A percentile compares a stretch with the other conserved stretches of the same genome.
Evolutionary conservation across 306 rosid genomes (phyloP).

Genomic region (Argentina anserina): DNA sequence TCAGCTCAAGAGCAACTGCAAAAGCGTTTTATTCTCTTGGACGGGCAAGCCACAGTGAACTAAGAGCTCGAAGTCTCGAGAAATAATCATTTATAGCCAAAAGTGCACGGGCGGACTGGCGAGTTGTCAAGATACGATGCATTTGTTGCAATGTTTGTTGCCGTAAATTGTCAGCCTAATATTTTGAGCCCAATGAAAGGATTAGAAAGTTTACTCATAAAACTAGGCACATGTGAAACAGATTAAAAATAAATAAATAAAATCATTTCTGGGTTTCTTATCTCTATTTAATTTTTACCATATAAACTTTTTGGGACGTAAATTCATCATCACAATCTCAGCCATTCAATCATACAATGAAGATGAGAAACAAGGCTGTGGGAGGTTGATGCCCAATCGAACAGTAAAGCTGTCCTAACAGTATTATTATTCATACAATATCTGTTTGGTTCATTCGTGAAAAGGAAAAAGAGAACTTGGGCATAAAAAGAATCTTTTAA

Average conservation of each 20-base stretch:
- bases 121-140: conserved; percentile 91
- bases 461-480: background rate
- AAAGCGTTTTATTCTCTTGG: conserved; percentile 60
- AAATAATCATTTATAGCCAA: conserved; percentile 87
- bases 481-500: background rate
- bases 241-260: background rate
- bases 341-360: background rate
- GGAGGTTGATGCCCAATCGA: background rate
- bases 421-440: background rate
- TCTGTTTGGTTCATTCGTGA: background rate
- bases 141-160: conserved; percentile 95
- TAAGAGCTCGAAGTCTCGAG: conserved; percentile 86
- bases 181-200: conserved; percentile 6
- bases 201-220: background rate
- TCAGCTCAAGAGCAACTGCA: conserved; percentile 7
- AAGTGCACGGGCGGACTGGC: conserved; percentile 95
- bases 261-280: background rate
- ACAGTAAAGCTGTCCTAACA: background rate
- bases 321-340: background rate
- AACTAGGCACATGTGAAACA: background rate
- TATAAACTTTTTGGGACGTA: background rate
- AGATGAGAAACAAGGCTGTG: background rate
- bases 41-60: conserved; percentile 97
- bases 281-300: background rate
- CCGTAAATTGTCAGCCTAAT: conserved; percentile 92